These are phyloP conservation scores for Arctium lappa DNA, from an alignment of 129 eudicot species.

Conservation along the genomic window DNA sequence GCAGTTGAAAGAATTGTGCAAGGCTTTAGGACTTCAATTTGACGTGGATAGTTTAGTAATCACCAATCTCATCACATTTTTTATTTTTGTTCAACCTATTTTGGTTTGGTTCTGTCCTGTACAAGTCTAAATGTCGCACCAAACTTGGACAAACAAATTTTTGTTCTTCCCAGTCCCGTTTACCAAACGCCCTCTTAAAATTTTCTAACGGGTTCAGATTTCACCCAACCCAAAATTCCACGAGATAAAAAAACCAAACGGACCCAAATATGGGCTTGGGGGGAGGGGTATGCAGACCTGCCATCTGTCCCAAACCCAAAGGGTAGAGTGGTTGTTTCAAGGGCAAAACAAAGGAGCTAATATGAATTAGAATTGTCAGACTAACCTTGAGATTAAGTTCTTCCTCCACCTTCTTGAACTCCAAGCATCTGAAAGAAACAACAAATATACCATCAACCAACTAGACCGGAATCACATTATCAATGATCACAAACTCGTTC, in stretches of 20 bases:
- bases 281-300: not conserved
- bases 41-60: not conserved
- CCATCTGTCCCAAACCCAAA: not conserved
- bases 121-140: not conserved
- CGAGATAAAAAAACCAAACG: not conserved
- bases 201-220: not conserved
- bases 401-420: slow-evolving; percentile 42
- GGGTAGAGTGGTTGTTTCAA: no score
- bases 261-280: not conserved
- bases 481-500: not conserved
- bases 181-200: not conserved
- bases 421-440: slow-evolving; percentile 54
- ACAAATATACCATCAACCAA: slow-evolving; percentile 1
- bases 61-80: no score
- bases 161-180: no score
- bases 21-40: no score
- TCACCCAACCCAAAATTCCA: not conserved
- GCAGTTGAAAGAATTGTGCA: no score
- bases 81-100: not conserved
- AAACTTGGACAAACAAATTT: not conserved
- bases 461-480: not conserved
- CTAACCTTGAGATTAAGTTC: slow-evolving; percentile 62
- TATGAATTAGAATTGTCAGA: not conserved
- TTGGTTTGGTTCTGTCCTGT: not conserved
- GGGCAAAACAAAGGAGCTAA: not conserved